These are phyloP conservation scores for Rhododendron simsii DNA, from an alignment of 148 eudicot genomes.

Conservation along the genomic window DNA sequence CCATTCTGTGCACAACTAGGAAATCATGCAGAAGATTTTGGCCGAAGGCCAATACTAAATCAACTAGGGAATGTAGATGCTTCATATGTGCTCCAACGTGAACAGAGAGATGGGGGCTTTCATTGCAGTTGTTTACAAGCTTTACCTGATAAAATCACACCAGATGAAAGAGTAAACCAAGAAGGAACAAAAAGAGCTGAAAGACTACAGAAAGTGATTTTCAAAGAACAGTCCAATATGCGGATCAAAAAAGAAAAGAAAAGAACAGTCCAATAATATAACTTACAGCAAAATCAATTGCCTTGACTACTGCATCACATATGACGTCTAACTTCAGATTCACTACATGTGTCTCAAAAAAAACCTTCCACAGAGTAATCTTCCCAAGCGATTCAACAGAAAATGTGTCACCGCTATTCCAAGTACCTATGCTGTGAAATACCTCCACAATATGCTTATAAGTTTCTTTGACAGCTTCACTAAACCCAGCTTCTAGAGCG, in stretches of 20 bases:
- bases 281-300: constrained; percentile 57
- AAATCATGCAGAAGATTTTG: constrained; percentile 70
- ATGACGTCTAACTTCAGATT: constrained; percentile 52
- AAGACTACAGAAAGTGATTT: not conserved
- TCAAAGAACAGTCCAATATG: not conserved
- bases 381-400: constrained; percentile 39
- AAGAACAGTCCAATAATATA: not conserved
- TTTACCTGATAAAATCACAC: constrained; percentile 45
- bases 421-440: constrained; percentile 36
- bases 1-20: constrained; percentile 60
- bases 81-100: constrained; percentile 33
- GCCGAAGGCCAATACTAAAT: constrained; percentile 45
- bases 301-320: constrained; percentile 40
- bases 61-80: constrained; percentile 42
- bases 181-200: not conserved
- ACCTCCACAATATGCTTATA: constrained; percentile 30
- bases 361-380: constrained; percentile 46
- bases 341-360: constrained; percentile 47
- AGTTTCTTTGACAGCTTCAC: constrained; percentile 31
- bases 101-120: constrained; percentile 18
- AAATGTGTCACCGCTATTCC: constrained; percentile 22
- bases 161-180: constrained; percentile 3
- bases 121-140: constrained; percentile 28
- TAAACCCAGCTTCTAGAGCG: constrained; percentile 33
- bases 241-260: no score